These are phyloP conservation scores for Penicillium mononematosum DNA, from an alignment of 495 filamentous ascomycete species.

Conservation along the genomic window DNA sequence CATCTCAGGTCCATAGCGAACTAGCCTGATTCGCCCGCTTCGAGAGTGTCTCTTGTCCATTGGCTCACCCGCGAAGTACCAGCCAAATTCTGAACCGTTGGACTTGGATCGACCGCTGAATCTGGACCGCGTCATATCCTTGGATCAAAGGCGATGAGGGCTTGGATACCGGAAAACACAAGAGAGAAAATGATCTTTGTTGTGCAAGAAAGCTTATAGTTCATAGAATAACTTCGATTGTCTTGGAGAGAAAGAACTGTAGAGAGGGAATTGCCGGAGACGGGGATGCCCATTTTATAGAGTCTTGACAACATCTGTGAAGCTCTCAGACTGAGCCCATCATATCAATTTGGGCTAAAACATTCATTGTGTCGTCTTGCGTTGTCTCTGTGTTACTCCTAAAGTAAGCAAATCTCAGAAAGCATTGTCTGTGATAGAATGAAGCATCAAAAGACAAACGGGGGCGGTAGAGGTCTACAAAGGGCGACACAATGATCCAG, in stretches of 20 bases:
- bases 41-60: conserved; percentile 3
- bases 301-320: not conserved
- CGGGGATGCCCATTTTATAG: not conserved
- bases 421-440: not conserved
- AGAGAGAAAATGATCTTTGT: not conserved
- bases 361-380: conserved; percentile 3
- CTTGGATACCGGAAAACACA: not conserved
- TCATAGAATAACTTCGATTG: not conserved
- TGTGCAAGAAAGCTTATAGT: not conserved
- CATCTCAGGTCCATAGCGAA: conserved; percentile 2
- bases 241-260: conserved; percentile 7
- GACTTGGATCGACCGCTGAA: conserved; percentile 5
- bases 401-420: not conserved
- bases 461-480: not conserved
- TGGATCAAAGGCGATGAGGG: not conserved
- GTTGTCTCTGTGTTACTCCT: conserved; percentile 1
- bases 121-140: conserved; percentile 6
- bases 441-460: not conserved
- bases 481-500: conserved; percentile 2
- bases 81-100: not conserved
- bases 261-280: conserved; percentile 8
- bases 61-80: conserved; percentile 9
- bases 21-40: not conserved
- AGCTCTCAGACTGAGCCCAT: conserved; percentile 7
- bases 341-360: conserved; percentile 3